phyloP scores from a whole-genome alignment of 140 eudicot genomes.

The Oenanthe javanica region DNA sequence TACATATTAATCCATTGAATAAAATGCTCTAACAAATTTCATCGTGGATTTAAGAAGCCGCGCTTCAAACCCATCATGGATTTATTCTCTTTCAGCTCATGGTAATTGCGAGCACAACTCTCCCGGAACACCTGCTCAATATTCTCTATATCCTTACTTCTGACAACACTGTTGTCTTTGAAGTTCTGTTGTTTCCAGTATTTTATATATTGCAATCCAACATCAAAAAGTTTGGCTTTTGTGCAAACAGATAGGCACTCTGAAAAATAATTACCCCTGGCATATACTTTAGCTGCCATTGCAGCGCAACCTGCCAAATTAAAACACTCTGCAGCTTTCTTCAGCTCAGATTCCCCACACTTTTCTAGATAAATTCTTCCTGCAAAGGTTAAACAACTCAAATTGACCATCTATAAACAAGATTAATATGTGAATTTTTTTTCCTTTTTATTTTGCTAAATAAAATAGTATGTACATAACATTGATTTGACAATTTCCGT shows the following conservation, averaged over 20 bases:
- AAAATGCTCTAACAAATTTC: no score
- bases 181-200: constrained; percentile 40
- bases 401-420: not conserved
- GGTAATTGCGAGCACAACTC: constrained; percentile 36
- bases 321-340: constrained; percentile 69
- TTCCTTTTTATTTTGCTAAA: no score
- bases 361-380: constrained; percentile 39
- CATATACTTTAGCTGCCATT: constrained; percentile 58
- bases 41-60: constrained; percentile 41
- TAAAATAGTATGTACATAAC: no score
- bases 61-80: constrained; percentile 57
- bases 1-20: no score
- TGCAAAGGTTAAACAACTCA: constrained; percentile 14
- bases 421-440: not conserved
- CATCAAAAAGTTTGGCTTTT: constrained; percentile 44
- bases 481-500: not conserved
- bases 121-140: constrained; percentile 47
- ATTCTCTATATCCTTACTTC: constrained; percentile 27
- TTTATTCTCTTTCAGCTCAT: constrained; percentile 24
- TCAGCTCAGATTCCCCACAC: constrained; percentile 28
- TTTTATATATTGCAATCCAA: constrained; percentile 56
- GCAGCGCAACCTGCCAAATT: constrained; percentile 35
- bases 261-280: constrained; percentile 34
- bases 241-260: constrained; percentile 56
- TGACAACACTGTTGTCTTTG: not conserved